These are phyloP conservation scores for Vishniacozyma victoriae DNA, from an alignment of 768 basidiomycete species.

Conservation along the genomic window DNA sequence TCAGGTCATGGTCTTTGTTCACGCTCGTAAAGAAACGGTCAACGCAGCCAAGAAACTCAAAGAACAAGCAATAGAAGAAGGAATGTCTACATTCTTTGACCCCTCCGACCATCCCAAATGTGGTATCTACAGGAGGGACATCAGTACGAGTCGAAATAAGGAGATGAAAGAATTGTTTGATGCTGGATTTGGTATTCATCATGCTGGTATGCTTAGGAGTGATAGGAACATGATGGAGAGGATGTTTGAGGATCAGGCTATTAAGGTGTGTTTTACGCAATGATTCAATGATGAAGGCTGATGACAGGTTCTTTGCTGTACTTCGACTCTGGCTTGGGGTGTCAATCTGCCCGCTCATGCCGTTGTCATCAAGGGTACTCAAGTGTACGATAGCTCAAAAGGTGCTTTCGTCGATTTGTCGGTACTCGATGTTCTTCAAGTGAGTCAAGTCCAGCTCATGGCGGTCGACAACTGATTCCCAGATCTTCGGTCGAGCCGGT, in stretches of 20 bases:
- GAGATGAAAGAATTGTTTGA: slow-evolving; percentile 96
- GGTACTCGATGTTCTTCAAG: slow-evolving; percentile 81
- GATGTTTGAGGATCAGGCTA: slow-evolving; percentile 81
- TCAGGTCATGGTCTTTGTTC: slow-evolving; percentile 99
- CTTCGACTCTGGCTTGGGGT: slow-evolving; percentile 97
- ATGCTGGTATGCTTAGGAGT: slow-evolving; percentile 92
- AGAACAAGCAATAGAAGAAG: slow-evolving; percentile 69
- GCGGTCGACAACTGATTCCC: not conserved
- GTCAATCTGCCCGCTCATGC: slow-evolving; percentile 98
- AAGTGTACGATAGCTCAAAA: slow-evolving; percentile 84
- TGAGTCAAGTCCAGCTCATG: slow-evolving; percentile 5
- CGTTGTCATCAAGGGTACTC: slow-evolving; percentile 94
- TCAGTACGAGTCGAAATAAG: slow-evolving; percentile 79
- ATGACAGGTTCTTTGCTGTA: slow-evolving; percentile 86
- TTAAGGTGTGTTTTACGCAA: slow-evolving; percentile 60
- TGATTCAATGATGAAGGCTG: not conserved
- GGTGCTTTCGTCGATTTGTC: slow-evolving; percentile 89
- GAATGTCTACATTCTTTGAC: slow-evolving; percentile 68
- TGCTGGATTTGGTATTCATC: slow-evolving; percentile 90
- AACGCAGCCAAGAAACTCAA: slow-evolving; percentile 76
- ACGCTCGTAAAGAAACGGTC: slow-evolving; percentile 96
- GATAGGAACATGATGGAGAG: slow-evolving; percentile 93
- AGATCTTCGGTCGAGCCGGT: slow-evolving; percentile 96
- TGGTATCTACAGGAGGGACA: slow-evolving; percentile 65
- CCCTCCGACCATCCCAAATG: slow-evolving; percentile 75